Conservation (phyloP, 2,329 filamentous ascomycete genomes). For the Colletotrichum musicola region DNA sequence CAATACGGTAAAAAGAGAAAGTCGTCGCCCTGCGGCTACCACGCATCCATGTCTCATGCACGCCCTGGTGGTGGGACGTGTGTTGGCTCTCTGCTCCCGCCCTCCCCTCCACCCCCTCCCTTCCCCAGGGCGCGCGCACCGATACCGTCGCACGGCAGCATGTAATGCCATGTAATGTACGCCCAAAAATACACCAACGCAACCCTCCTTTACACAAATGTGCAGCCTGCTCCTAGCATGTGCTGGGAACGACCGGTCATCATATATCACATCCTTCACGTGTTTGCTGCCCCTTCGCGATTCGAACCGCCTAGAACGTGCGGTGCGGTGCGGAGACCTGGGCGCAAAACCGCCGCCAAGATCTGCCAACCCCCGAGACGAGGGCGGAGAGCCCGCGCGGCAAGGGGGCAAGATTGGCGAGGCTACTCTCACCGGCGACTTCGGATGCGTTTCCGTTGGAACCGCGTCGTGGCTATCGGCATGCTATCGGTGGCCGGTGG, state of each 20-base stretch:
- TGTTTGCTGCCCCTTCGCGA: neutral
- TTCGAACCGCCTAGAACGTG: neutral
- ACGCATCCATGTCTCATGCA: too few species aligned
- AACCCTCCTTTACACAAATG: neutral
- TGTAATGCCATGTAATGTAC: neutral
- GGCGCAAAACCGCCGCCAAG: neutral
- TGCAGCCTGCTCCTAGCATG: neutral
- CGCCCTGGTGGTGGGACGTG: too few species aligned
- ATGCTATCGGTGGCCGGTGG: conserved; percentile 4
- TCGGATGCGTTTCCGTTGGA: neutral
- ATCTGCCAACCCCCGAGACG: neutral
- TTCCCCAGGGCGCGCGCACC: conserved; percentile 11
- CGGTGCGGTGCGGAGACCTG: neutral
- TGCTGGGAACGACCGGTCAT: neutral
- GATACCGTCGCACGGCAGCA: conserved; percentile 31
- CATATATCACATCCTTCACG: neutral
- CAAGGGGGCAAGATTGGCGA: neutral
- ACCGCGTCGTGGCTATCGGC: conserved; percentile 7
- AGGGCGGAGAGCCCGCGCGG: neutral
- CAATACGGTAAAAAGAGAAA: too few species aligned
- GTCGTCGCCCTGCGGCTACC: too few species aligned
- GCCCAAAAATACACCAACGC: neutral
- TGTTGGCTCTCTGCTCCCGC: neutral
- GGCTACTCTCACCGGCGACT: neutral
- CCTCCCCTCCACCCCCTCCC: neutral